Percentiles rank a stretch among this genome's conserved stretches.
Conservation (phyloP, 352 stramenopile genomes). For the Achlya hypogyna region DNA sequence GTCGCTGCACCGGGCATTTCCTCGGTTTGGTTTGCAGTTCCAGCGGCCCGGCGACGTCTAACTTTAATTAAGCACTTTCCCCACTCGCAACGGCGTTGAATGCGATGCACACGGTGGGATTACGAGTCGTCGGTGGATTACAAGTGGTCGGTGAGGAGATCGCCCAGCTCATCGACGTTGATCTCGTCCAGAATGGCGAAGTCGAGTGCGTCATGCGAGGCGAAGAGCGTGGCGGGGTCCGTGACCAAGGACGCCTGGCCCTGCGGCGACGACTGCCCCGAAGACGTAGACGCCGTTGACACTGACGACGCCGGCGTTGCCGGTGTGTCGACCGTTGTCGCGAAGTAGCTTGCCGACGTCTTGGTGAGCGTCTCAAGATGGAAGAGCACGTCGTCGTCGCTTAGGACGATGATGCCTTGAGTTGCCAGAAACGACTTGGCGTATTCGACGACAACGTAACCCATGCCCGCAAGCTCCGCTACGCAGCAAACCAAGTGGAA, state of each 20-base stretch:
- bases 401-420: constrained; percentile 12
- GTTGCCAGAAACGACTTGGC: constrained; percentile 11
- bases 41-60: background rate
- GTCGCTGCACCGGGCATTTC: constrained; percentile 14
- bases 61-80: constrained; percentile 1
- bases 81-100: background rate
- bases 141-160: constrained; percentile 9
- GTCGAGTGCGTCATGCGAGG: background rate
- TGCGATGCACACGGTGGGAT: too few species aligned
- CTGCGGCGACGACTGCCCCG: background rate
- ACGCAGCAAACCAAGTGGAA: background rate
- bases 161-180: constrained; percentile 12
- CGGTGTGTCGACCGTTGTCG: background rate
- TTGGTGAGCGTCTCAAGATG: constrained; percentile 9
- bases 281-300: background rate
- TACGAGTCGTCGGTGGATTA: background rate
- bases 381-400: constrained; percentile 6
- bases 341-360: background rate
- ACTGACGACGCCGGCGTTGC: background rate
- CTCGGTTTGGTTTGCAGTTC: constrained; percentile 17
- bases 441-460: constrained; percentile 6
- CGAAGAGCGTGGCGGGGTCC: background rate
- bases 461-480: constrained; percentile 16
- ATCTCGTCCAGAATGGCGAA: constrained; percentile 1
- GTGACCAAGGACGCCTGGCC: background rate